A percentile compares a stretch with the other conserved stretches of the same genome.
Evolutionary conservation across 805 yeast genomes (phyloP).

Genomic region (Candida silvatica): DNA sequence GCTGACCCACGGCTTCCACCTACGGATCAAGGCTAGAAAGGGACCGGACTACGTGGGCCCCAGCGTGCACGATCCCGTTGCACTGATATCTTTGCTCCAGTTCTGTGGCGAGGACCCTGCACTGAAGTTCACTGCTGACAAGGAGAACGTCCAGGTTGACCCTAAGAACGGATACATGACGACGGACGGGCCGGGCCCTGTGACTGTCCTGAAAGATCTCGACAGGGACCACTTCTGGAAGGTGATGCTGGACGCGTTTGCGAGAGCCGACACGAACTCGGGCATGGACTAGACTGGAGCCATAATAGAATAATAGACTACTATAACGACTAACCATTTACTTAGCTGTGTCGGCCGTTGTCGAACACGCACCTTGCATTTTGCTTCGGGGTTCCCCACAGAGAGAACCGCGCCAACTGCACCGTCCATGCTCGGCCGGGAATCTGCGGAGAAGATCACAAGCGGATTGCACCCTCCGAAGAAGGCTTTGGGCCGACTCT

Average conservation of each 20-base stretch:
- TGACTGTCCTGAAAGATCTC: neutral
- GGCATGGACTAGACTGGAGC: slow-evolving; percentile 9
- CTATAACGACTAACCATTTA: no score
- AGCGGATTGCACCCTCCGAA: no score
- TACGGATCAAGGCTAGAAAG: slow-evolving; percentile 32
- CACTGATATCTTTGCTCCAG: slow-evolving; percentile 51
- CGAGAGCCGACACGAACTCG: slow-evolving; percentile 24
- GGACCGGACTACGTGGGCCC: slow-evolving; percentile 47
- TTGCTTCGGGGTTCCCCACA: no score
- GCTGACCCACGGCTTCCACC: slow-evolving; percentile 41
- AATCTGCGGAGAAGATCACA: no score
- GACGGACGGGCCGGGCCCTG: slow-evolving; percentile 4
- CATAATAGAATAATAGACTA: no score
- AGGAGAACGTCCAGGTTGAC: slow-evolving; percentile 7
- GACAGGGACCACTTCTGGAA: slow-evolving; percentile 28
- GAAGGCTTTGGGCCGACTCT: no score
- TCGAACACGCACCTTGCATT: no score
- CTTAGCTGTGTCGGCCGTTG: no score
- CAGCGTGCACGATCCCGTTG: slow-evolving; percentile 76
- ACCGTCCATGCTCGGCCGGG: no score
- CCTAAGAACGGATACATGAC: neutral
- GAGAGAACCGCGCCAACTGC: no score
- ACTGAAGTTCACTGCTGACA: slow-evolving; percentile 7
- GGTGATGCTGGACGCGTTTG: slow-evolving; percentile 29
- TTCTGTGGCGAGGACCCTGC: slow-evolving; percentile 23